These are phyloP conservation scores for Phyllosticta citribraziliensis DNA, from an alignment of 2,329 filamentous ascomycete genomes.

Conservation along the genomic window DNA sequence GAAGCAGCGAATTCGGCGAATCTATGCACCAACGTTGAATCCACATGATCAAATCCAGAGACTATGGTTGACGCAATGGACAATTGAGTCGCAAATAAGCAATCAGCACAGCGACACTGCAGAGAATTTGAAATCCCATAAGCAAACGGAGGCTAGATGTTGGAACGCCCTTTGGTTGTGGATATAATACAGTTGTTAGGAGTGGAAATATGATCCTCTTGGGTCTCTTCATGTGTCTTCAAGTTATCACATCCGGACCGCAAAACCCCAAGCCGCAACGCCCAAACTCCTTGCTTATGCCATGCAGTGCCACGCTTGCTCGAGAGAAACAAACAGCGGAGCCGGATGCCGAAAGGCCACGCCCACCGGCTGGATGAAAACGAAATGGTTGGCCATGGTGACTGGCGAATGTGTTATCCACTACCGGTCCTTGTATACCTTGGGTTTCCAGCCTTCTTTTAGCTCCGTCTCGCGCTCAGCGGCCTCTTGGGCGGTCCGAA, in stretches of 20 bases:
- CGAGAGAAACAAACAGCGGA: not conserved
- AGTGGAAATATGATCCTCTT: slow-evolving; percentile 5
- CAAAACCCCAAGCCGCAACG: not conserved
- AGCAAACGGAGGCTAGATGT: not conserved
- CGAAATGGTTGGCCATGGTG: not conserved
- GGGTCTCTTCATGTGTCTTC: not conserved
- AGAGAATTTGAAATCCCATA: not conserved
- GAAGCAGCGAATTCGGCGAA: too few relatives aligned
- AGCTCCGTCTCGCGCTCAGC: slow-evolving; percentile 66
- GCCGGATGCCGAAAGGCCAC: not conserved
- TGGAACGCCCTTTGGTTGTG: not conserved
- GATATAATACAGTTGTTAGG: slow-evolving; percentile 4
- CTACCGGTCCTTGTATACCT: slow-evolving; percentile 80
- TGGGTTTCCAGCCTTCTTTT: slow-evolving; percentile 84
- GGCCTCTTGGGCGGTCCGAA: slow-evolving; percentile 61
- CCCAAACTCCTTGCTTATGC: slow-evolving; percentile 13
- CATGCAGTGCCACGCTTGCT: slow-evolving; percentile 6
- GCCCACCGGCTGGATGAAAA: not conserved
- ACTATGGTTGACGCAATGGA: too few relatives aligned
- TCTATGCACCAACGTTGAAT: too few relatives aligned
- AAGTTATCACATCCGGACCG: not conserved
- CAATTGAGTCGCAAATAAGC: too few relatives aligned
- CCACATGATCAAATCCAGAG: too few relatives aligned
- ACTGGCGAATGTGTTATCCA: not conserved
- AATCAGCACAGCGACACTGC: not conserved